Conservation (phyloP, 257 asterid genomes). For the Solanum ossicruentum region DNA sequence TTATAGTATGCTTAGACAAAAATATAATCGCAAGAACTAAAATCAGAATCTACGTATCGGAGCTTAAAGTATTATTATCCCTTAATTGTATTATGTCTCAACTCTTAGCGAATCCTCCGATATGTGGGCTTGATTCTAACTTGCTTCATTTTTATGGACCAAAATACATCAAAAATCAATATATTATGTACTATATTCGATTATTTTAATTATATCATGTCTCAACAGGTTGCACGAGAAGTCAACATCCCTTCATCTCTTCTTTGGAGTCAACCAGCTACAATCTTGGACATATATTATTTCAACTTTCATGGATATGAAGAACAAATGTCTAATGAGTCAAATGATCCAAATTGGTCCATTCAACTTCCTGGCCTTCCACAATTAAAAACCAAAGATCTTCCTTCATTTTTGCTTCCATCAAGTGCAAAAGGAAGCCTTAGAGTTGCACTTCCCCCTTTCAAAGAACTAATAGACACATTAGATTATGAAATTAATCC, state of each 20-base stretch:
- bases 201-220: not conserved
- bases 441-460: not conserved
- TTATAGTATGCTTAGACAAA: not conserved
- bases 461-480: conserved; percentile 10
- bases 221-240: conserved; percentile 12
- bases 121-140: not conserved
- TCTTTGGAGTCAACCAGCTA: conserved; percentile 31
- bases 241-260: conserved; percentile 20
- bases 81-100: not conserved
- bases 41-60: not conserved
- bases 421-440: not conserved
- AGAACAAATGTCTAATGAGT: not conserved
- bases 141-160: not conserved
- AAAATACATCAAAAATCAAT: not conserved
- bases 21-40: not conserved
- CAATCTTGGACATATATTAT: conserved; percentile 14
- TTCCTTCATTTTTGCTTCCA: conserved; percentile 26
- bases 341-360: conserved; percentile 1
- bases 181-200: not conserved
- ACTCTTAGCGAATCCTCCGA: not conserved
- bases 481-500: conserved; percentile 7
- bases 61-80: not conserved
- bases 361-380: conserved; percentile 25
- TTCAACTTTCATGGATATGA: conserved; percentile 21
- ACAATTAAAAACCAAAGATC: not conserved